phyloP scores from a whole-genome alignment of 768 basidiomycete genomes.

The Pholiota molesta region DNA sequence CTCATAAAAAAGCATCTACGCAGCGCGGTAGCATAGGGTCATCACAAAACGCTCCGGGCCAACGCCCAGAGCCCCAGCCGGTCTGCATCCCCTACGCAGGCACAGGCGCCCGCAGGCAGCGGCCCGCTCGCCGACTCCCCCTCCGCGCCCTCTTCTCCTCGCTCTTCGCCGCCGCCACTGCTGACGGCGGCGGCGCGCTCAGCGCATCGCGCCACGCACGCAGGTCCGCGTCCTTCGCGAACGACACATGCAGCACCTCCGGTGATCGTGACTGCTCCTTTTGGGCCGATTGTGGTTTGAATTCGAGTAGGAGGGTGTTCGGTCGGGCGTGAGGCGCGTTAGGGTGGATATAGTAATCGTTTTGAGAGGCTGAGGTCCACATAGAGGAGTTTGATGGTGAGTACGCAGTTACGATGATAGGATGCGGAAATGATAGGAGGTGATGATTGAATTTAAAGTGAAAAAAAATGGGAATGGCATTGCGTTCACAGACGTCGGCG shows the following conservation, averaged over 20 bases:
- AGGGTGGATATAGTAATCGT: conserved; percentile 26
- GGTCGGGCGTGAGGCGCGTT: conserved; percentile 28
- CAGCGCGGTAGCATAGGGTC: background rate
- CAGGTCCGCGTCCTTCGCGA: conserved; percentile 30
- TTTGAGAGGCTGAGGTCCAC: conserved; percentile 25
- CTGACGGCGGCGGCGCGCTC: conserved; percentile 16
- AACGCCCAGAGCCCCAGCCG: too few relatives aligned
- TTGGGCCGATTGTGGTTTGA: conserved; percentile 21
- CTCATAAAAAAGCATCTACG: background rate
- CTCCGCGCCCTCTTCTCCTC: conserved; percentile 19
- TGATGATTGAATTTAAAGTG: too few relatives aligned
- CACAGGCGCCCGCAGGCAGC: background rate
- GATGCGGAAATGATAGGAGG: too few relatives aligned
- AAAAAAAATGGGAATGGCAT: too few relatives aligned
- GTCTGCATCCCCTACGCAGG: too few relatives aligned
- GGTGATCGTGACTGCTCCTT: conserved; percentile 3
- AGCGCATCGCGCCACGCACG: conserved; percentile 36
- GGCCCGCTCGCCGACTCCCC: conserved; percentile 23
- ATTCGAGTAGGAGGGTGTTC: conserved; percentile 28
- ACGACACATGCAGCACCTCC: conserved; percentile 31
- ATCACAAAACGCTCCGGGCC: background rate
- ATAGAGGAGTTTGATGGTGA: too few relatives aligned
- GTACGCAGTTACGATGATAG: too few relatives aligned
- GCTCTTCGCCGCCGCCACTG: too few relatives aligned
- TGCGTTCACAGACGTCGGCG: too few relatives aligned